Evolutionary conservation across 2,329 filamentous ascomycete genomes (phyloP).

Genomic region (Pseudocercospora crystallina): DNA sequence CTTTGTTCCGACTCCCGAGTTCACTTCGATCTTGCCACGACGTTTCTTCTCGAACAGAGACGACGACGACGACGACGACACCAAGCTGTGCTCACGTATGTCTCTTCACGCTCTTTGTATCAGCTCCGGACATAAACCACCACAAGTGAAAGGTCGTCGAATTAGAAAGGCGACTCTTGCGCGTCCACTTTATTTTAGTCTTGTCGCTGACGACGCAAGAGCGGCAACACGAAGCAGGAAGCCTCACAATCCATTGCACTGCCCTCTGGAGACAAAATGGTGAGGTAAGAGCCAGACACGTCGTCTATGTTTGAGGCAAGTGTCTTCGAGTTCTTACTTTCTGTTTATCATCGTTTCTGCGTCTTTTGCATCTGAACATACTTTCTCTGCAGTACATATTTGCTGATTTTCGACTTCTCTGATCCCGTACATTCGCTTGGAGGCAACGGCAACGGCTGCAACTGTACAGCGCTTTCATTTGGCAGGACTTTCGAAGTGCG

Average conservation of each 20-base stretch:
- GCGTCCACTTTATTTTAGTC: conserved; percentile 4
- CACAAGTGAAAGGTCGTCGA: background rate
- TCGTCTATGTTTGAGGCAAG: background rate
- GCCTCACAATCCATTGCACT: conserved; percentile 1
- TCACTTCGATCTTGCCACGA: background rate
- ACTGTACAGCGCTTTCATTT: too few relatives aligned
- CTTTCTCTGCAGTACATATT: background rate
- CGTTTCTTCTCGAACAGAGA: background rate
- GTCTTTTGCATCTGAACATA: background rate
- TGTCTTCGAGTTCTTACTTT: background rate
- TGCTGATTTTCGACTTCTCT: background rate
- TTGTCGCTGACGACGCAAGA: conserved; percentile 5
- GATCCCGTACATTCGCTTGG: too few relatives aligned
- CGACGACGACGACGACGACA: too few relatives aligned
- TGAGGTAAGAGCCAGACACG: background rate
- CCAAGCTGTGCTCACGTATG: too few relatives aligned
- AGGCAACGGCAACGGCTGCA: too few relatives aligned
- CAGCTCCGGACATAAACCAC: background rate
- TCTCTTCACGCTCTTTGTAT: background rate
- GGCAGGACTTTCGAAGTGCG: too few relatives aligned
- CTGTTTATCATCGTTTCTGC: background rate
- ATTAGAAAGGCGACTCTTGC: background rate
- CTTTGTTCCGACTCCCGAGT: background rate
- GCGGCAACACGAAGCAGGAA: background rate
- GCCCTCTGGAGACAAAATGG: background rate